Evolutionary conservation across 208 protist genomes (phyloP).

Genomic region (Trypanosoma mega): DNA sequence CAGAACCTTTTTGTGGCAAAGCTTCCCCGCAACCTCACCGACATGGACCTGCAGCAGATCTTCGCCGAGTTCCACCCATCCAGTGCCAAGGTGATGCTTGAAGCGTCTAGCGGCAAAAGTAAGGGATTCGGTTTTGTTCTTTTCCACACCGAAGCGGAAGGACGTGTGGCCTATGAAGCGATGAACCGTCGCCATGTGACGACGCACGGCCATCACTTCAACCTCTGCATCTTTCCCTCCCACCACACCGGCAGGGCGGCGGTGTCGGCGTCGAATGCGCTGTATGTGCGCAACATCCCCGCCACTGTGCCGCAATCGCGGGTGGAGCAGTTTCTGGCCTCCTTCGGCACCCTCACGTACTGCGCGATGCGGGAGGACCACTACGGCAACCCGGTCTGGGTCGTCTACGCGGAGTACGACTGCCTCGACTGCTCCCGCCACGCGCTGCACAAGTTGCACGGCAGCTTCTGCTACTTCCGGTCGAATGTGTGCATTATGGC

Average conservation of each 20-base stretch:
- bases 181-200: conserved; percentile 70
- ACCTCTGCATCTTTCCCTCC: conserved; percentile 80
- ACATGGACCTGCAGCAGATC: conserved; percentile 81
- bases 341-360: conserved; percentile 72
- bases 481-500: conserved; percentile 45
- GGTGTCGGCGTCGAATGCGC: conserved; percentile 45
- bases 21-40: conserved; percentile 82
- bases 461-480: conserved; percentile 70
- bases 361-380: conserved; percentile 88
- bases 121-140: conserved; percentile 97
- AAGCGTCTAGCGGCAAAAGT: conserved; percentile 88
- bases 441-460: conserved; percentile 66
- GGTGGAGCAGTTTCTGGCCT: conserved; percentile 69
- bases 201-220: conserved; percentile 68
- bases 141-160: conserved; percentile 88
- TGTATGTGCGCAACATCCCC: conserved; percentile 88
- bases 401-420: conserved; percentile 84
- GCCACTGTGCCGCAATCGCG: conserved; percentile 41
- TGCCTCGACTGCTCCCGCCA: conserved; percentile 56
- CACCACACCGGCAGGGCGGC: conserved; percentile 80
- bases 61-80: conserved; percentile 84
- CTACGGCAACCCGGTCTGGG: conserved; percentile 77
- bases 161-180: conserved; percentile 65
- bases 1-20: conserved; percentile 98
- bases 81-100: conserved; percentile 86